Conservation (phyloP, 2,329 filamentous ascomycete genomes). For the Cercospora berteroae region DNA sequence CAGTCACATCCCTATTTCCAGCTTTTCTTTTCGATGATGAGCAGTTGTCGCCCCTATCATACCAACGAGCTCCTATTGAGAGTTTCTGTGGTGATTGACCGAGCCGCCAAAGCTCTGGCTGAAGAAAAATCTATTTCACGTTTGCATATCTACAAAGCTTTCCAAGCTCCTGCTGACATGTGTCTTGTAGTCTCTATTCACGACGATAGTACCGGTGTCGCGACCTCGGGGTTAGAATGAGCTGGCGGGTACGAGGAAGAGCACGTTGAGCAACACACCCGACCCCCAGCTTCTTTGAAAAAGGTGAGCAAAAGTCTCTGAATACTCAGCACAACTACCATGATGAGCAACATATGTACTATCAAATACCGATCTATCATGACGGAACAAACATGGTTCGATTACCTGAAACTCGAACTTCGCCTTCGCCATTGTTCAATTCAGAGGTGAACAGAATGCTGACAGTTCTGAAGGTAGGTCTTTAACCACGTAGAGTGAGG, state of each 20-base stretch:
- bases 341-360: conserved; percentile 50
- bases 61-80: conserved; percentile 36
- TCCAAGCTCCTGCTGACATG: conserved; percentile 18
- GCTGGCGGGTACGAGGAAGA: conserved; percentile 1
- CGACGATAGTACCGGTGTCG: neutral
- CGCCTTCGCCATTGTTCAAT: neutral
- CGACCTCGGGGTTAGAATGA: neutral
- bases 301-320: conserved; percentile 12
- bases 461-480: conserved; percentile 27
- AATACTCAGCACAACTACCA: conserved; percentile 18
- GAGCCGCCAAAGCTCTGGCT: conserved; percentile 62
- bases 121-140: conserved; percentile 37
- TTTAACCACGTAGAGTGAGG: conserved; percentile 25
- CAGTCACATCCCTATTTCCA: conserved; percentile 16
- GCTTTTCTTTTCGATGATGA: conserved; percentile 51
- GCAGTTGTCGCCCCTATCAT: conserved; percentile 64
- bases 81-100: conserved; percentile 56
- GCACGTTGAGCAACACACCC: neutral
- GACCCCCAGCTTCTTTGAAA: neutral
- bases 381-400: conserved; percentile 48
- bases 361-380: conserved; percentile 51
- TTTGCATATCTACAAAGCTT: conserved; percentile 1
- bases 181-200: neutral
- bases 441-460: conserved; percentile 13
- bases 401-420: conserved; percentile 44